phyloP scores from a whole-genome alignment of 352 stramenopile genomes.

The Phytophthora constricta region DNA sequence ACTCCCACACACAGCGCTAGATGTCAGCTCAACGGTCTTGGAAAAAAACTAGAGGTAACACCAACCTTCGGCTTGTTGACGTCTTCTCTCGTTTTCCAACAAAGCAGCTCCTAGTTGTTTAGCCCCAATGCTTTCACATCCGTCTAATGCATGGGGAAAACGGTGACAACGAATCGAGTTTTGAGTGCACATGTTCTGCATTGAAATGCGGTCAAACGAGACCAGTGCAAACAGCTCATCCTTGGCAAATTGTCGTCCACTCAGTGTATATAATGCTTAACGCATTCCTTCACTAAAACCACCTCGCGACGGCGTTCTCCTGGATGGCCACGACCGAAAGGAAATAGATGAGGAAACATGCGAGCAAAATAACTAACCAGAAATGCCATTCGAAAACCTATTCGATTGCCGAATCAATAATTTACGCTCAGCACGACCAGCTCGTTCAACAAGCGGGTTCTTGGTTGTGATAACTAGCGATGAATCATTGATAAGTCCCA shows the following conservation, averaged over 20 bases:
- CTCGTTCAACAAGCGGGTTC: not conserved
- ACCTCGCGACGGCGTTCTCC: not conserved
- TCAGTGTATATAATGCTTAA: slow-evolving; percentile 3
- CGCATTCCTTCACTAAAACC: not conserved
- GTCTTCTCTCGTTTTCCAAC: not conserved
- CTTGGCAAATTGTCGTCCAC: not conserved
- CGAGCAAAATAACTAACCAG: not conserved
- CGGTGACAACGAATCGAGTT: not conserved
- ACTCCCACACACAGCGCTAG: not conserved
- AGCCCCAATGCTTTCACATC: not conserved
- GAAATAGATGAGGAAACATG: slow-evolving; percentile 1
- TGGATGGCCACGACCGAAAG: not conserved
- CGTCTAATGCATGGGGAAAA: not conserved
- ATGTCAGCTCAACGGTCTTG: not conserved
- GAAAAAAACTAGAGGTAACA: not conserved
- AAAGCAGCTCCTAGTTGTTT: not conserved
- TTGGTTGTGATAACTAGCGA: not conserved
- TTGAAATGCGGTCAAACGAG: not conserved
- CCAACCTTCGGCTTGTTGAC: not conserved
- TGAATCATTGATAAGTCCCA: not conserved
- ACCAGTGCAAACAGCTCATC: not conserved
- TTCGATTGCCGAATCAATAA: not conserved
- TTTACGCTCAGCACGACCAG: not conserved
- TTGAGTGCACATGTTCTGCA: not conserved
- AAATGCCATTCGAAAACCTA: not conserved